These are phyloP conservation scores for Neurospora sublineolata DNA, from an alignment of 495 filamentous ascomycete genomes.

Conservation along the genomic window DNA sequence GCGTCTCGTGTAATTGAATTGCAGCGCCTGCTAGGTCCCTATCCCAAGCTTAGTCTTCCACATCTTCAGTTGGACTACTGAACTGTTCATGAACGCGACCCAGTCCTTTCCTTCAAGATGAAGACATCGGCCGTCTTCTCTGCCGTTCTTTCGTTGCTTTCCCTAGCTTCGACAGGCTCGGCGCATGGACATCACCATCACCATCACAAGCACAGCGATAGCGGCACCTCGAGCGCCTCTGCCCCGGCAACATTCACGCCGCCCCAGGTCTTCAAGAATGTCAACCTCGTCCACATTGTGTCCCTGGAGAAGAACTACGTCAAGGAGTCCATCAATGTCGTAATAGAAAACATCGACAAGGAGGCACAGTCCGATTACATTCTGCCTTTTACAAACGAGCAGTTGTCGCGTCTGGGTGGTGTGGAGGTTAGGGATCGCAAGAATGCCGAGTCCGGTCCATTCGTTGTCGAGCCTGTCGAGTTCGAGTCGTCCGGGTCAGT, in stretches of 20 bases:
- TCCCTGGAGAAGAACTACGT: constrained; percentile 88
- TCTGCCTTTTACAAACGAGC: constrained; percentile 64
- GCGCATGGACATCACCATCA: constrained; percentile 14
- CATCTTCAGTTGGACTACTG: constrained; percentile 7
- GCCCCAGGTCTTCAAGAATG: constrained; percentile 80
- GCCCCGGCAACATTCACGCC: constrained; percentile 70
- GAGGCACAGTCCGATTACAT: constrained; percentile 79
- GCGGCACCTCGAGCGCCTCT: constrained; percentile 27
- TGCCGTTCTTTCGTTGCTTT: constrained; percentile 36
- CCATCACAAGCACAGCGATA: constrained; percentile 1
- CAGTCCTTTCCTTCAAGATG: constrained; percentile 33
- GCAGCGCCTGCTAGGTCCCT: background rate
- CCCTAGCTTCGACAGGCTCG: constrained; percentile 26
- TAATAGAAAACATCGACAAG: constrained; percentile 73
- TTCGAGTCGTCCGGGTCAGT: constrained; percentile 50
- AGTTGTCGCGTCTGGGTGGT: constrained; percentile 65
- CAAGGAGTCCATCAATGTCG: constrained; percentile 81
- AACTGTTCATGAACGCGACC: constrained; percentile 28
- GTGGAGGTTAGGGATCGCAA: constrained; percentile 90
- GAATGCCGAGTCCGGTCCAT: constrained; percentile 50
- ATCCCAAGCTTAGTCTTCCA: background rate
- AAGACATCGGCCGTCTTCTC: constrained; percentile 41
- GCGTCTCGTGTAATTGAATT: background rate
- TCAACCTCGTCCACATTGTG: constrained; percentile 77
- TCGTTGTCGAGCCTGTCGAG: constrained; percentile 55